Base-by-base conservation (phyloP, 305 asterid species). In the Solanum hybrid region DNA sequence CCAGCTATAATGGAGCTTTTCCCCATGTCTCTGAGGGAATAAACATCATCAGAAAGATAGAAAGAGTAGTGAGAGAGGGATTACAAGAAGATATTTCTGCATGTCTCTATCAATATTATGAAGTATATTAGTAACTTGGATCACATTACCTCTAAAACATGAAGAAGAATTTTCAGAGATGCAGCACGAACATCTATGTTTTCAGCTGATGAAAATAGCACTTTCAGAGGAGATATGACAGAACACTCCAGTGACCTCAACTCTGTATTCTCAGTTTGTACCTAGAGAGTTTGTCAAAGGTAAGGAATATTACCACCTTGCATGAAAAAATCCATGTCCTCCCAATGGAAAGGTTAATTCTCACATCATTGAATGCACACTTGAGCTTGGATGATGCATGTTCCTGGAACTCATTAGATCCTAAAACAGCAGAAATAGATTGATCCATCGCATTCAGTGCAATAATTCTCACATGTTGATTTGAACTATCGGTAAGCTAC, bases 401-500 rank as follows among this genome's bases (percentile, higher is more conserved):
- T 91, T 93, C 96, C 93, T 92, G 97, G 91, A 96, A 95, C 89
- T 93, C 93, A 68, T 94, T 95, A 92, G 98, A 97, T 91, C 98
- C 98, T 92, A 97, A 92, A 91, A 97, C 99, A 90, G 99, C 98
- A 91, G 96, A 96, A 89, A 97, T 96, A 90, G 98, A 95, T 91
- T 96, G 96, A 93, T 97, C 99, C 97, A 97, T 91, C 72, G 98
- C 99, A 91, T 93, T 97, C 90, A 96, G 96, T 89, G 98, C 99
- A 93, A 97, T 91, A 81, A 89, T 93, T 93, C 96, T 96, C 72
- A 97, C 92, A 88, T 93, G 94, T 91, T 94, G 93, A 87, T 90
- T 95, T 88, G 98, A 92, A 95, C 99, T 93, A 90, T 93, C 95
- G 91, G 98, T 95, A 93, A 97, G 99, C 99, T 97, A 98, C 92